Percentiles rank a stretch among this genome's conserved stretches.
These are phyloP conservation scores for Erigeron canadensis DNA, from an alignment of 129 eudicot species.

Conservation along the genomic window DNA sequence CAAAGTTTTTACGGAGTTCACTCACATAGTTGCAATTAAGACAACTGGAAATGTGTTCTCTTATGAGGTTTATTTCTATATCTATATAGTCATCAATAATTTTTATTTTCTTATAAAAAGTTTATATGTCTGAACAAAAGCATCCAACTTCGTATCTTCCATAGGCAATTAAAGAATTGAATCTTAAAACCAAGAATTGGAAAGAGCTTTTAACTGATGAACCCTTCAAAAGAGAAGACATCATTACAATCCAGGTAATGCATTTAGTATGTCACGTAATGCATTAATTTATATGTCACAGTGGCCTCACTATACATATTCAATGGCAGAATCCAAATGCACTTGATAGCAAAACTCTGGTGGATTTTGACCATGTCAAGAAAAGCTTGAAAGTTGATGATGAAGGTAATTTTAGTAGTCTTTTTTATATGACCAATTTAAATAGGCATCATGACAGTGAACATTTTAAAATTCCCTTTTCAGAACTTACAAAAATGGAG, in stretches of 20 bases:
- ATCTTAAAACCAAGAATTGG: conserved; percentile 94
- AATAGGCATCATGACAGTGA: not conserved
- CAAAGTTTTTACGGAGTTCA: conserved; percentile 94
- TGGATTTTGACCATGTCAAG: conserved; percentile 90
- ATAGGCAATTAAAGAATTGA: conserved; percentile 90
- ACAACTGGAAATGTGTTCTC: conserved; percentile 99
- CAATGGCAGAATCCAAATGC: conserved; percentile 78
- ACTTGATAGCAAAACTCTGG: conserved; percentile 71
- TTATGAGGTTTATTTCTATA: conserved; percentile 53
- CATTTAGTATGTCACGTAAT: conserved; percentile 1
- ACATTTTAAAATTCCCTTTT: conserved; percentile 1
- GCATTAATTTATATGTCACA: not conserved
- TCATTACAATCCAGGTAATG: conserved; percentile 86
- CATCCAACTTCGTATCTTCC: conserved; percentile 13
- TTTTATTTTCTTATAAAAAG: not conserved
- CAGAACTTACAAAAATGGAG: conserved; percentile 71
- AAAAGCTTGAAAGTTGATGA: conserved; percentile 81
- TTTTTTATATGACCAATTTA: not conserved
- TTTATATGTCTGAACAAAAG: not conserved
- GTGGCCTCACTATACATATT: conserved; percentile 5
- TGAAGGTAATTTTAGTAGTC: conserved; percentile 54
- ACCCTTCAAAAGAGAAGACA: conserved; percentile 74
- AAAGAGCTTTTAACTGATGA: conserved; percentile 98
- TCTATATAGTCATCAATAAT: not conserved
- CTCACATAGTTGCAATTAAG: conserved; percentile 94